Base-by-base conservation (phyloP, 2,329 filamentous ascomycete genomes). In the Pyricularia pennisetigena region DNA sequence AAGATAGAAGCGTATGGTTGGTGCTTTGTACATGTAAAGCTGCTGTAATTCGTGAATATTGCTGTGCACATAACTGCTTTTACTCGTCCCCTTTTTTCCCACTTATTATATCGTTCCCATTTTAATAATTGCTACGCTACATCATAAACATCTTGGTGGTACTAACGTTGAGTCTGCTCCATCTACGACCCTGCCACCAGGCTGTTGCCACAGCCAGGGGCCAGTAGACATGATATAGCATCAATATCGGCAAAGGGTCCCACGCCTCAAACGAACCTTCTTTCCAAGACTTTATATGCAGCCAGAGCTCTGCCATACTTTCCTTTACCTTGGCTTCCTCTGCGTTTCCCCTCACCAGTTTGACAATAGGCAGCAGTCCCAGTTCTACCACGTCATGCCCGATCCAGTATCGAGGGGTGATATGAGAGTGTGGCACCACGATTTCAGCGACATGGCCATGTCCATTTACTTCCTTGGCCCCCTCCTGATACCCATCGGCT, bases 91-190 rank as follows among this genome's bases (percentile, higher is more conserved):
- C n/a, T n/a, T n/a, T n/a, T n/a, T n/a, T n/a, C n/a, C n/a, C n/a
- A n/a, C n/a, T n/a, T n/a, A n/a, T n/a, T n/a, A n/a, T n/a, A n/a
- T n/a, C n/a, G n/a, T n/a, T n/a, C n/a, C n/a, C n/a, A n/a, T n/a
- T n/a, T n/a, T n/a, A n/a, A n/a, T n/a, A n/a, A n/a, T n/a, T n/a
- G 24, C 57, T 61, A 28, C 7, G 10, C 14, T 61, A 61, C 10
- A 61, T 16, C 23, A 65, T 35, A 14, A 65, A 65, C 64, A 65
- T 65, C 64, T 65, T 65, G 32, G 69, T 70, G 14, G 89, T 91
- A 72, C 88, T 90, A 3, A 91, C 86, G 75, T 92, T 91, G 54
- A 90, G 75, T 70, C 88, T 80, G 70, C 84, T 88, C 89, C 89
- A 92, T 68, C 78, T 79, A 70, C 74, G 80, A 0, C 85, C 81